Conservation (phyloP, 2,329 filamentous ascomycete genomes). For the Botrytis squamosa region DNA sequence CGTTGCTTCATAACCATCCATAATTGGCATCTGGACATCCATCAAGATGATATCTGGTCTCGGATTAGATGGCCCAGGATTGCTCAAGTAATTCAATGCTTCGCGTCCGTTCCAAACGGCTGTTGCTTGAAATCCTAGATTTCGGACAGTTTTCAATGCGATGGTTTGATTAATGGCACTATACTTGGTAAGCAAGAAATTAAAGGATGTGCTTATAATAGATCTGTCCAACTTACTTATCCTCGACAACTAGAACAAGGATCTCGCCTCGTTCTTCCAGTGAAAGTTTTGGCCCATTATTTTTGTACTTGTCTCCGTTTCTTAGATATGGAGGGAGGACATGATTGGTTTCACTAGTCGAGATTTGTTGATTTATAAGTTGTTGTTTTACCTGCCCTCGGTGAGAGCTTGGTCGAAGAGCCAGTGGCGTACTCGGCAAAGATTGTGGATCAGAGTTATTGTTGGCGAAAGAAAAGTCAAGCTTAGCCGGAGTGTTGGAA, state of each 20-base stretch:
- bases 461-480: not conserved
- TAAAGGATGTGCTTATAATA: not conserved
- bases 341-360: conserved; percentile 15
- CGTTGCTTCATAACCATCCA: conserved; percentile 51
- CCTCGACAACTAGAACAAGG: conserved; percentile 33
- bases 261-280: conserved; percentile 25
- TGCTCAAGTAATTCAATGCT: conserved; percentile 31
- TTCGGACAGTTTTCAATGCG: conserved; percentile 31
- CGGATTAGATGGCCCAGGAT: conserved; percentile 25
- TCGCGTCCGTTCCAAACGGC: conserved; percentile 35
- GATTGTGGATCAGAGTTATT: not conserved
- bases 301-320: not conserved
- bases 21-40: conserved; percentile 56
- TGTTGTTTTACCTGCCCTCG: not conserved
- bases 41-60: conserved; percentile 36
- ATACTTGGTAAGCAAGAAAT: conserved; percentile 6
- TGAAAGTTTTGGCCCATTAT: not conserved
- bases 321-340: conserved; percentile 2
- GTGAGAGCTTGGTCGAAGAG: conserved; percentile 7
- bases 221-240: conserved; percentile 28
- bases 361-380: conserved; percentile 27
- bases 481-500: not conserved
- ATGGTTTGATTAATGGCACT: conserved; percentile 35
- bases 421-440: not conserved
- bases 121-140: conserved; percentile 31